phyloP scores from a whole-genome alignment of 768 basidiomycete species.

The Mycena rosella region DNA sequence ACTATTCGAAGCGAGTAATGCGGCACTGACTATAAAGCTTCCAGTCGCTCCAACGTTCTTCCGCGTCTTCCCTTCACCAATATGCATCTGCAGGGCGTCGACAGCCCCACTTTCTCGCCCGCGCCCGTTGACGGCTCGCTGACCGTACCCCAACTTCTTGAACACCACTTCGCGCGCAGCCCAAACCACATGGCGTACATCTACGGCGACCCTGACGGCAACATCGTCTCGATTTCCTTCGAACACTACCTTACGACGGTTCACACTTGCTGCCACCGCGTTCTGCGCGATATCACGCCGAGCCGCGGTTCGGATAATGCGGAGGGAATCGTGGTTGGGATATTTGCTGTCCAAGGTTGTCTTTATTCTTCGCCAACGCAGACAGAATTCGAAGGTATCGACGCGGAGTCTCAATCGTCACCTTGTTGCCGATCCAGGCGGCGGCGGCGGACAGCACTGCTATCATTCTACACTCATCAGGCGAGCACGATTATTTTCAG shows the following conservation, averaged over 20 bases:
- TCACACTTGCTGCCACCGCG: not conserved
- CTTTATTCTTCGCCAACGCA: not conserved
- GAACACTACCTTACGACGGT: conserved; percentile 14
- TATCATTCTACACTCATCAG: conserved; percentile 19
- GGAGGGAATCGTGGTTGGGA: conserved; percentile 3
- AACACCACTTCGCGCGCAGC: conserved; percentile 20
- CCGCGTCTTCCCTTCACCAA: too few species aligned
- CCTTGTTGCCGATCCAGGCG: not conserved
- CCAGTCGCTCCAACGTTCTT: too few species aligned
- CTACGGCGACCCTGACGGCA: conserved; percentile 16
- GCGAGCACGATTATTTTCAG: not conserved
- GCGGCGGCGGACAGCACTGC: not conserved
- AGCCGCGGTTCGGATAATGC: not conserved
- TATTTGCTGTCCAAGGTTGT: conserved; percentile 22
- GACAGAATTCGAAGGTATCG: conserved; percentile 14
- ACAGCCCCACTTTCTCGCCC: conserved; percentile 13
- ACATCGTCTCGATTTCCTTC: conserved; percentile 11
- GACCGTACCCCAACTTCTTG: conserved; percentile 23
- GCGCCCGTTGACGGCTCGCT: conserved; percentile 16
- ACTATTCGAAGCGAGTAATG: too few species aligned
- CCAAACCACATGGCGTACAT: conserved; percentile 22
- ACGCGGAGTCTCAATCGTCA: not conserved
- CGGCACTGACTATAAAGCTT: too few species aligned
- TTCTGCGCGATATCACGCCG: conserved; percentile 1
- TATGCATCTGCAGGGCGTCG: conserved; percentile 5